Conservation (phyloP, 805 yeast species). For the Zygosaccharomyces rouxii region DNA sequence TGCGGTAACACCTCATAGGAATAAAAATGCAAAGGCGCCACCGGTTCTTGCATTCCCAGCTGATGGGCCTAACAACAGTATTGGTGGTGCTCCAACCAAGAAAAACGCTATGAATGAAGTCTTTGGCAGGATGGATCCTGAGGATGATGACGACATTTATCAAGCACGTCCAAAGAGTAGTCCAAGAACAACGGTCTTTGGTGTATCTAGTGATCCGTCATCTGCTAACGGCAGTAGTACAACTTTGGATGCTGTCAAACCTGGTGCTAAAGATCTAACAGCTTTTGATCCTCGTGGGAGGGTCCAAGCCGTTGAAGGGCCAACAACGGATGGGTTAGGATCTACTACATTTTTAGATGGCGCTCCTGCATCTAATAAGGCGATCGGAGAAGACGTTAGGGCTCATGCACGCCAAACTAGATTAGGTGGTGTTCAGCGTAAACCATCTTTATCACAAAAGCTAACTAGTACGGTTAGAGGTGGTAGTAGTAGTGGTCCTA, state of each 20-base stretch:
- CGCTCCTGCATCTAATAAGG: constrained; percentile 73
- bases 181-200: constrained; percentile 4
- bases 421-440: constrained; percentile 55
- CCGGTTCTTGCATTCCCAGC: constrained; percentile 95
- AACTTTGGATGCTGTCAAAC: constrained; percentile 44
- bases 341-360: constrained; percentile 92
- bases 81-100: constrained; percentile 65
- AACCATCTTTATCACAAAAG: constrained; percentile 77
- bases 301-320: constrained; percentile 77
- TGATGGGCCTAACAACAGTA: constrained; percentile 88
- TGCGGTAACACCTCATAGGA: constrained; percentile 96
- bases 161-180: constrained; percentile 4
- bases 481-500: constrained; percentile 1
- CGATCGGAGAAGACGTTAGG: constrained; percentile 38
- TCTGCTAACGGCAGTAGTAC: constrained; percentile 14
- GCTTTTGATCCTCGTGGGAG: constrained; percentile 68
- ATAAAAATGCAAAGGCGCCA: constrained; percentile 67
- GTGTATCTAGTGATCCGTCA: constrained; percentile 2
- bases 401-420: constrained; percentile 34
- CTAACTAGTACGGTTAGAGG: constrained; percentile 26
- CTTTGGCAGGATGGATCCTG: constrained; percentile 57
- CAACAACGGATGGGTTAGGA: constrained; percentile 82
- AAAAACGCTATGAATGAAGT: constrained; percentile 67
- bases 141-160: constrained; percentile 44
- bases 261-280: constrained; percentile 46